Conservation (phyloP, 169 alveolate species). For the Cryptosporidium felis region DNA sequence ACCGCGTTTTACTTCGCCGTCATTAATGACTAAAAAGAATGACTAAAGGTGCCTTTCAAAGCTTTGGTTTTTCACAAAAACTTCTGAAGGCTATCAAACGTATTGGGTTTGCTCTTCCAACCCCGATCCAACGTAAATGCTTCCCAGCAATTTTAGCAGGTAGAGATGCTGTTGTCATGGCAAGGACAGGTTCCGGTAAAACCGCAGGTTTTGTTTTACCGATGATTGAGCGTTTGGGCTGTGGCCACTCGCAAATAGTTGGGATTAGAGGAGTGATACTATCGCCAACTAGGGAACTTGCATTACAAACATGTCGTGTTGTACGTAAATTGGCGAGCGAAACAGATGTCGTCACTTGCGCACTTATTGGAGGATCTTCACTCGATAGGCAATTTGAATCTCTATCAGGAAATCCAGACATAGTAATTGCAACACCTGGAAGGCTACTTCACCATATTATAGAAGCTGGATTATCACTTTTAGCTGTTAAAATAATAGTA, state of each 20-base stretch:
- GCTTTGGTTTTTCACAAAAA: slow-evolving; percentile 57
- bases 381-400: slow-evolving; percentile 91
- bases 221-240: slow-evolving; percentile 85
- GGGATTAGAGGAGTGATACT: slow-evolving; percentile 93
- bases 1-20: background rate
- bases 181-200: slow-evolving; percentile 96
- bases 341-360: slow-evolving; percentile 87
- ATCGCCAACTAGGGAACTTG: slow-evolving; percentile 94
- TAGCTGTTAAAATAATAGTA: slow-evolving; percentile 85
- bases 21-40: slow-evolving; percentile 4
- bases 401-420: slow-evolving; percentile 92
- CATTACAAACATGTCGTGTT: slow-evolving; percentile 84
- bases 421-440: slow-evolving; percentile 96
- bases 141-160: slow-evolving; percentile 91
- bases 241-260: slow-evolving; percentile 87
- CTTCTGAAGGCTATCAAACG: slow-evolving; percentile 76
- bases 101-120: slow-evolving; percentile 88
- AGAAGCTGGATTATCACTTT: slow-evolving; percentile 87
- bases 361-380: slow-evolving; percentile 94
- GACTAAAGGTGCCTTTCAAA: slow-evolving; percentile 57
- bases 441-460: slow-evolving; percentile 90
- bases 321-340: slow-evolving; percentile 80
- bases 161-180: slow-evolving; percentile 91
- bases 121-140: slow-evolving; percentile 93
- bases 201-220: slow-evolving; percentile 94